Percentiles rank a stretch among this genome's conserved stretches.
Evolutionary conservation across 768 basidiomycete genomes (phyloP).

Genomic region (Amanita rimosa): DNA sequence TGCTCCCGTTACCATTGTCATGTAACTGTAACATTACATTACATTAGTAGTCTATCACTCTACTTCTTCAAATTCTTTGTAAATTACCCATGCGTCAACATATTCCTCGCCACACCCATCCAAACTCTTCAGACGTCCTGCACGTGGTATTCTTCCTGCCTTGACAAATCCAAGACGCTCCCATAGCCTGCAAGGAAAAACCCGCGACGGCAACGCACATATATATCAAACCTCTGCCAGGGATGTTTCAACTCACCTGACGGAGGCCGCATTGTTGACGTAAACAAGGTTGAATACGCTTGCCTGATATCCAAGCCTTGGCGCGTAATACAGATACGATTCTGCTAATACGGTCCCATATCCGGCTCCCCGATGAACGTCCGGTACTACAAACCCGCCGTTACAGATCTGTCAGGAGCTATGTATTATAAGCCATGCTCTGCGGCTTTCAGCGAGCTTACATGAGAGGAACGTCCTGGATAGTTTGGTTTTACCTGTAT

Average conservation of each 20-base stretch:
- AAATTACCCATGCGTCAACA: slow-evolving; percentile 80
- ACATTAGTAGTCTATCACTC: no score
- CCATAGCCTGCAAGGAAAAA: slow-evolving; percentile 50
- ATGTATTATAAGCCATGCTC: background rate
- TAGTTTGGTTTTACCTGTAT: slow-evolving; percentile 73
- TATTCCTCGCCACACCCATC: slow-evolving; percentile 77
- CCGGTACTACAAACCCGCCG: slow-evolving; percentile 77
- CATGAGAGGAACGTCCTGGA: slow-evolving; percentile 84
- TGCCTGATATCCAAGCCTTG: slow-evolving; percentile 61
- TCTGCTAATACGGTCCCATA: slow-evolving; percentile 64
- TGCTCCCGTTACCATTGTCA: no score
- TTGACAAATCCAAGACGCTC: slow-evolving; percentile 72
- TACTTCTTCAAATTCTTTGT: slow-evolving; percentile 51
- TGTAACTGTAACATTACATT: no score
- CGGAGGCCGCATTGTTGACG: slow-evolving; percentile 68
- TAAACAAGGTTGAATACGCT: slow-evolving; percentile 92
- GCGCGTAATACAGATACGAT: slow-evolving; percentile 76
- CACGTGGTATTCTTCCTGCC: slow-evolving; percentile 65
- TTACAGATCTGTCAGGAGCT: slow-evolving; percentile 59
- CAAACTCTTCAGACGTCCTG: slow-evolving; percentile 55
- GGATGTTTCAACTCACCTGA: slow-evolving; percentile 35
- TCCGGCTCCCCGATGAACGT: slow-evolving; percentile 46
- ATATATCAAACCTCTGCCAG: background rate
- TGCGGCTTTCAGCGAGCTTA: slow-evolving; percentile 14
- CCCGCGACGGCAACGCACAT: background rate